Base-by-base conservation (phyloP, 2,329 filamentous ascomycete species). In the Tolypocladium nubicola region DNA sequence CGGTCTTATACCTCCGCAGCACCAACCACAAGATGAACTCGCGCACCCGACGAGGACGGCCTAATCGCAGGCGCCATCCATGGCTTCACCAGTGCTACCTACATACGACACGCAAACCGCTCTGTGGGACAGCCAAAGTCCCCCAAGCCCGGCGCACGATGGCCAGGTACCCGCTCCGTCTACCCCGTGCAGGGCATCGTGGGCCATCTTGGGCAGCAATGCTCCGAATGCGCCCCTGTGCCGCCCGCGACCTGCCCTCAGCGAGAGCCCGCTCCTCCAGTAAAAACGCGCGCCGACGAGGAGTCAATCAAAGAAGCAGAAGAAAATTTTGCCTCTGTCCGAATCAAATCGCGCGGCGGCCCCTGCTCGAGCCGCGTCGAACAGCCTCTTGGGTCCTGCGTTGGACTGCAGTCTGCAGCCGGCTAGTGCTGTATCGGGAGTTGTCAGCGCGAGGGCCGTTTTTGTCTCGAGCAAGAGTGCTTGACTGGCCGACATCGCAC, bases 161-260 rank as follows among this genome's bases (percentile, higher is more conserved):
- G 19, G 16, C 47, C 16, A 21, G 19, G 30, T 35, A n/a, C 30
- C 30, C 30, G 47, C 47, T 49, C 26, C 45, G 26, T 49, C 45
- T 33, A 10, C 41, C 45, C 49, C 50, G 8, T 39, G 52, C 35
- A 40, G 37, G 21, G 52, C 50, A 41, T 53, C 52, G 52, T 38
- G 52, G 56, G n/a, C 52, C 26, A 41, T 37, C 39, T 58, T 58
- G 56, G 56, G 56, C 56, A 58, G 23, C 56, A 58, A 58, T 45
- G 54, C 21, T 43, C 54, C n/a, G 38, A 30, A 54, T 54, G 23
- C 52, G 26, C 45, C 26, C 45, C 47, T n/a, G 19, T 35, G 47
- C 47, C 26, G 38, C 52, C 38, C 47, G 19, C 47, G 30, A 14
- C 8, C 16, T 11, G 23, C 26, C 30, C 47, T 37, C 47, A 30